Base-by-base conservation (phyloP, 106 monocot species). In the Narthecium ossifragum region DNA sequence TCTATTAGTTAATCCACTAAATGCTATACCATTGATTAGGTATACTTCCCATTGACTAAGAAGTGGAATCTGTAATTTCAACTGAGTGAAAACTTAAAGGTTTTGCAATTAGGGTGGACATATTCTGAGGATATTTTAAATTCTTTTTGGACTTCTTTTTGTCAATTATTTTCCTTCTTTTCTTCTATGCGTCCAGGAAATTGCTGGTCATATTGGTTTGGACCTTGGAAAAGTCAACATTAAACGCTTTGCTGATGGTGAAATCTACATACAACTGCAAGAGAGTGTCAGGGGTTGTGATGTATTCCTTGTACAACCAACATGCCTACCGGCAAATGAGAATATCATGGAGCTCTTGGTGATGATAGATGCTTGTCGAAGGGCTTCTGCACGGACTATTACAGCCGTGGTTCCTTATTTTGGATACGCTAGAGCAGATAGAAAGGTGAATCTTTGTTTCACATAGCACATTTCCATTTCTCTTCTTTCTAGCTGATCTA, bases 311-410 rank as follows among this genome's bases (percentile, higher is more conserved):
- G 66, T 80, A 15, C 80, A 80, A 57, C 67, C 80, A 53, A 80
- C 80, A 13, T 80, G 80, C 25, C 67, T 70, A 14, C 80, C 80
- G 59, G 71, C 62, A 37, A 75, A 80, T 66, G 80, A 80, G 54
- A 80, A 80, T 53, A 39, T 80, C 18, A 70, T 66, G 62, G 80
- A 80, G 66, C 71, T 80, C 37, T 26, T 75, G 29, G 22, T 80
- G 21, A 80, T 80, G 80, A 80, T 75, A 33, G 80, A 80, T 80
- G 75, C 80, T 48, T 80, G 80, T 53, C 70, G 80, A 12, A 75
- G 75, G 34, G 80, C 80, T 36, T 80, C 75, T 39, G 75, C 80
- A 29, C 53, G 54, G 57, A 71, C 55, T 39, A 75, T 80, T 50
- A 80, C 75, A 17, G 75, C 75, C 50, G 71, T 80, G 9, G 71